These are phyloP conservation scores for Blastocladiella britannica DNA, from an alignment of 192 early-diverging fungal genomes.

Conservation along the genomic window DNA sequence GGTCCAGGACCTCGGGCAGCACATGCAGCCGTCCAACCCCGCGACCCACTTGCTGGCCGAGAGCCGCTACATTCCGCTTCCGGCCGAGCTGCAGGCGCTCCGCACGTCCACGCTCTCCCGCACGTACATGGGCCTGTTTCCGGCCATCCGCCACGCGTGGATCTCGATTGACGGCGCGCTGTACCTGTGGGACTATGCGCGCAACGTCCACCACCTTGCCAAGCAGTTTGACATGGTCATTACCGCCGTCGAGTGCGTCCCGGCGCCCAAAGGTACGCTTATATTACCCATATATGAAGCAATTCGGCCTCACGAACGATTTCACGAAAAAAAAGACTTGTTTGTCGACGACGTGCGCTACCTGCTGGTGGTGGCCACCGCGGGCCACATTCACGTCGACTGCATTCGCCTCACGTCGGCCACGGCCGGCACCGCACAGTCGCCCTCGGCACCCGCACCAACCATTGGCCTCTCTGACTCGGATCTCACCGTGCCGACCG, in stretches of 20 bases:
- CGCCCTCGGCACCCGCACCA: slow-evolving; percentile 5
- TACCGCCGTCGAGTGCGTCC: slow-evolving; percentile 58
- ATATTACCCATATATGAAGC: not conserved
- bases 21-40: not conserved
- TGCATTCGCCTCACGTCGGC: slow-evolving; percentile 32
- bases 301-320: not conserved
- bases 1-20: not conserved
- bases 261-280: slow-evolving; percentile 36
- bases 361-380: slow-evolving; percentile 68
- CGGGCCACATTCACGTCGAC: slow-evolving; percentile 60
- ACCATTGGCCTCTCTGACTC: too few species aligned
- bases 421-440: slow-evolving; percentile 9
- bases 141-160: slow-evolving; percentile 78
- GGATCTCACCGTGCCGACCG: slow-evolving; percentile 55
- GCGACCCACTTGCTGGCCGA: not conserved
- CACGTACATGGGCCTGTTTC: slow-evolving; percentile 76
- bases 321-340: too few species aligned
- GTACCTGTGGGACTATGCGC: slow-evolving; percentile 77
- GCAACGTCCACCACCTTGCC: slow-evolving; percentile 34
- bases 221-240: slow-evolving; percentile 82
- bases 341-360: slow-evolving; percentile 67
- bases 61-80: not conserved
- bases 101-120: slow-evolving; percentile 34
- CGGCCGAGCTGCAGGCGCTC: not conserved
- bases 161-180: slow-evolving; percentile 73